Percentiles rank a stretch among this genome's conserved stretches.
phyloP scores from a whole-genome alignment of 495 filamentous ascomycete species.

The Achaetomiella virescens region DNA sequence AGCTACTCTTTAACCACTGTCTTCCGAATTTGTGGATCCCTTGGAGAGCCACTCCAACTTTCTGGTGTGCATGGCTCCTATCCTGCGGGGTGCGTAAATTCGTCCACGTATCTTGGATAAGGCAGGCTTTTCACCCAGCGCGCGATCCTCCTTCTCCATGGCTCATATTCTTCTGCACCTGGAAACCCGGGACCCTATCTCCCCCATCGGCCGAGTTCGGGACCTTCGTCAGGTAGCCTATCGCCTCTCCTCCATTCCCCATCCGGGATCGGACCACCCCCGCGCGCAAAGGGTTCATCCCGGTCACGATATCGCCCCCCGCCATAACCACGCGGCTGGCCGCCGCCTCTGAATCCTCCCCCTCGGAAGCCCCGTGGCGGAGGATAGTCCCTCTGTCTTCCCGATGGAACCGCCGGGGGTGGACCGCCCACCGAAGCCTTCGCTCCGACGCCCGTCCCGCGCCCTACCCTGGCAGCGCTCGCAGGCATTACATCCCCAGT shows the following conservation, averaged over 20 bases:
- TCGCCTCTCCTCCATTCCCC: constrained; percentile 59
- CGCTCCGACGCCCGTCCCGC: constrained; percentile 31
- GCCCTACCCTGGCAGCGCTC: constrained; percentile 32
- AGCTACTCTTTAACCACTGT: not conserved
- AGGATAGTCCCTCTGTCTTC: constrained; percentile 24
- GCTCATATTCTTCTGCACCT: not conserved
- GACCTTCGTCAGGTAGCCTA: constrained; percentile 41
- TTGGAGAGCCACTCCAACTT: too few species aligned
- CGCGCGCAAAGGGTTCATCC: constrained; percentile 10
- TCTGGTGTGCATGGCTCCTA: too few species aligned
- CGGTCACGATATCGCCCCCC: constrained; percentile 6
- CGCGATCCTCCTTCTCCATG: not conserved
- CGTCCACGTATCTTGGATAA: too few species aligned
- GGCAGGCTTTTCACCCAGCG: too few species aligned
- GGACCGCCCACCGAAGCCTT: constrained; percentile 32
- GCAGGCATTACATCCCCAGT: constrained; percentile 67
- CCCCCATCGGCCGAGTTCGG: constrained; percentile 32
- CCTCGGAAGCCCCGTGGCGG: constrained; percentile 13
- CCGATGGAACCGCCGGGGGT: constrained; percentile 23
- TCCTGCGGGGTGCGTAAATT: too few species aligned
- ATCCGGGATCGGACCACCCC: constrained; percentile 37
- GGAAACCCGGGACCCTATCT: constrained; percentile 2
- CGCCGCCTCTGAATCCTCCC: not conserved
- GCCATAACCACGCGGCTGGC: not conserved
- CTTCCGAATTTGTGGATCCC: too few species aligned